Evolutionary conservation across 2,329 filamentous ascomycete species (phyloP).

Genomic region (Akanthomyces uredinophilus): DNA sequence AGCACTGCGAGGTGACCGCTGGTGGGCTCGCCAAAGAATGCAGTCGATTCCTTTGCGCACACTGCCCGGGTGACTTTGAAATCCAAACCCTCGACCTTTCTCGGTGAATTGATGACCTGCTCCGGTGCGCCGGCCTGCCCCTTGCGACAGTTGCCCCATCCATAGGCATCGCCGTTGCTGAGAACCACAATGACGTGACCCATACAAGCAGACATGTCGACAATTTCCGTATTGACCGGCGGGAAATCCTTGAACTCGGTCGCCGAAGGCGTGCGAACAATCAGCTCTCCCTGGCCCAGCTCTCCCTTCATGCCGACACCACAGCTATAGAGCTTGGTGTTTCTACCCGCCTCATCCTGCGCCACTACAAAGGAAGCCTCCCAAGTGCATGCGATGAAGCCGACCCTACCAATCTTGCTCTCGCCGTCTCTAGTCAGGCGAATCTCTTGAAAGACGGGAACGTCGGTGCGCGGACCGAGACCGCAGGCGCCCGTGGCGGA

Average conservation of each 20-base stretch:
- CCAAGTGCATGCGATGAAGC: conserved; percentile 69
- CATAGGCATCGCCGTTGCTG: conserved; percentile 70
- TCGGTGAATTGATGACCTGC: conserved; percentile 52
- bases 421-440: conserved; percentile 29
- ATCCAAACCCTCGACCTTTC: conserved; percentile 50
- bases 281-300: conserved; percentile 56
- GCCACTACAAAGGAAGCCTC: conserved; percentile 62
- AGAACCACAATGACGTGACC: conserved; percentile 72
- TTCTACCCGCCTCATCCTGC: conserved; percentile 37
- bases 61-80: conserved; percentile 64
- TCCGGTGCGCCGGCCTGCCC: conserved; percentile 68
- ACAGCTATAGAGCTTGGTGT: conserved; percentile 53
- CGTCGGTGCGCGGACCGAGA: conserved; percentile 25
- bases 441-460: conserved; percentile 36
- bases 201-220: conserved; percentile 67
- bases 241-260: conserved; percentile 58
- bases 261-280: conserved; percentile 44
- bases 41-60: conserved; percentile 84
- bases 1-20: conserved; percentile 61
- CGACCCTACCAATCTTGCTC: conserved; percentile 25
- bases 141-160: conserved; percentile 85
- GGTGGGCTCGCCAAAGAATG: conserved; percentile 53
- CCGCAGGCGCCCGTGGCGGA: conserved; percentile 51
- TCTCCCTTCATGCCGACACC: conserved; percentile 68
- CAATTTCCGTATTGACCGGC: conserved; percentile 50